These are phyloP conservation scores for Thalassiosira ordinaria DNA, from an alignment of 352 stramenopile genomes.

Conservation along the genomic window DNA sequence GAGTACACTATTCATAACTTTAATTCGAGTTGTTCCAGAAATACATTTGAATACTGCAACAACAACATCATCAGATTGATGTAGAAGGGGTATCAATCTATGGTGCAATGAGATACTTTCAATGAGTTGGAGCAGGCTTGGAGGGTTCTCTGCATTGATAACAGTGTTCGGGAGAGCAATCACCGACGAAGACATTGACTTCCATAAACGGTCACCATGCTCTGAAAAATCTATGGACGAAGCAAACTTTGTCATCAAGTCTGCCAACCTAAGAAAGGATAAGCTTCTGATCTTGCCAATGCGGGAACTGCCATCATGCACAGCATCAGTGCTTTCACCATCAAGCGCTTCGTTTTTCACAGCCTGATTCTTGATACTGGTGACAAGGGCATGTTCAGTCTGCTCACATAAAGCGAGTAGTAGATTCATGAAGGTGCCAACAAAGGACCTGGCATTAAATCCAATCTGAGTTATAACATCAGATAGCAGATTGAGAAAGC, in stretches of 20 bases:
- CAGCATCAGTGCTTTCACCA: conserved; percentile 31
- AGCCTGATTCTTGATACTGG: conserved; percentile 47
- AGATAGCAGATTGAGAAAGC: conserved; percentile 84
- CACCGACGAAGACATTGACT: conserved; percentile 65
- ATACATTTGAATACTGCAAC: conserved; percentile 79
- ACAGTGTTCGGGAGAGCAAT: conserved; percentile 75
- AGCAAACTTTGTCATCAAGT: conserved; percentile 79
- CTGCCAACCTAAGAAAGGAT: conserved; percentile 71
- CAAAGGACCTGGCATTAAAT: conserved; percentile 64
- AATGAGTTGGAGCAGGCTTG: conserved; percentile 75
- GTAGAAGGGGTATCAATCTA: conserved; percentile 67
- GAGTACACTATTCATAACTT: conserved; percentile 71
- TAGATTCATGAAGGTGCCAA: conserved; percentile 73
- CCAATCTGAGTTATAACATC: conserved; percentile 84
- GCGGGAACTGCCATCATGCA: conserved; percentile 41
- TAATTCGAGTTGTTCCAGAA: conserved; percentile 53
- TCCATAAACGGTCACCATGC: conserved; percentile 66
- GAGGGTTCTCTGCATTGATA: conserved; percentile 74
- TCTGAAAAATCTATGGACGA: conserved; percentile 69
- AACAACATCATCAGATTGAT: conserved; percentile 58
- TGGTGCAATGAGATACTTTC: conserved; percentile 69
- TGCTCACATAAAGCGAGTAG: conserved; percentile 68
- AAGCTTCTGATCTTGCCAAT: conserved; percentile 70
- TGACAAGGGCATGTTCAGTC: conserved; percentile 50
- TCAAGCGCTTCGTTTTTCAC: conserved; percentile 32